phyloP scores from a whole-genome alignment of 78 protist genomes.

The Planoprotostelium fungivorum region DNA sequence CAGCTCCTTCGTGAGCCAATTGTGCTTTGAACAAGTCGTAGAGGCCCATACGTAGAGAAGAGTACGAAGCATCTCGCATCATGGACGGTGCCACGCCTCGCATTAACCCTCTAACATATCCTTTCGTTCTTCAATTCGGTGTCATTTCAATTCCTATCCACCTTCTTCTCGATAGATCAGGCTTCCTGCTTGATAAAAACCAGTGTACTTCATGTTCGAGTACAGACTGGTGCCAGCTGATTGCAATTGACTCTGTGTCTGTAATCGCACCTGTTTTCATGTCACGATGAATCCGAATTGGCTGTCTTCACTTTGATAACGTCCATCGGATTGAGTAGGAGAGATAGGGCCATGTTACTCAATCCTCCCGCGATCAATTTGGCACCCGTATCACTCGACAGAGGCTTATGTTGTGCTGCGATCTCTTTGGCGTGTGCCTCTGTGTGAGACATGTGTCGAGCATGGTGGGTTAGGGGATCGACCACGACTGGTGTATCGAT shows the following conservation, averaged over 20 bases:
- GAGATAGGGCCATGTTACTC: background rate
- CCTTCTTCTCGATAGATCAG: background rate
- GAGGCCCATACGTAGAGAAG: conserved; percentile 2
- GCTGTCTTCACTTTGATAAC: background rate
- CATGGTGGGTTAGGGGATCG: background rate
- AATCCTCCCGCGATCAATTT: background rate
- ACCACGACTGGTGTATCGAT: background rate
- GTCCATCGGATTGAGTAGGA: background rate
- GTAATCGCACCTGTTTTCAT: background rate
- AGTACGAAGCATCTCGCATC: conserved; percentile 2
- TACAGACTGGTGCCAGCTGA: background rate
- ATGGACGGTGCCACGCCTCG: conserved; percentile 1
- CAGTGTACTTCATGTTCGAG: background rate
- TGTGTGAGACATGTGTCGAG: background rate
- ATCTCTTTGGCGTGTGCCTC: background rate
- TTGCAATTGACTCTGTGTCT: background rate
- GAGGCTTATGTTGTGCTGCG: background rate
- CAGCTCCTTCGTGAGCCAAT: conserved; percentile 3
- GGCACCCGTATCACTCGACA: background rate
- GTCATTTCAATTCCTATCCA: no score
- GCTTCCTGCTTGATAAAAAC: background rate
- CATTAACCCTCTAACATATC: background rate
- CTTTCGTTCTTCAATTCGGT: background rate
- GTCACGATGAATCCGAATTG: background rate
- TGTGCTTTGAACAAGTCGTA: background rate